A percentile compares a stretch with the other conserved stretches of the same genome.
Evolutionary conservation across 83 land plant species (phyloP).

Genomic region (Picea abies): DNA sequence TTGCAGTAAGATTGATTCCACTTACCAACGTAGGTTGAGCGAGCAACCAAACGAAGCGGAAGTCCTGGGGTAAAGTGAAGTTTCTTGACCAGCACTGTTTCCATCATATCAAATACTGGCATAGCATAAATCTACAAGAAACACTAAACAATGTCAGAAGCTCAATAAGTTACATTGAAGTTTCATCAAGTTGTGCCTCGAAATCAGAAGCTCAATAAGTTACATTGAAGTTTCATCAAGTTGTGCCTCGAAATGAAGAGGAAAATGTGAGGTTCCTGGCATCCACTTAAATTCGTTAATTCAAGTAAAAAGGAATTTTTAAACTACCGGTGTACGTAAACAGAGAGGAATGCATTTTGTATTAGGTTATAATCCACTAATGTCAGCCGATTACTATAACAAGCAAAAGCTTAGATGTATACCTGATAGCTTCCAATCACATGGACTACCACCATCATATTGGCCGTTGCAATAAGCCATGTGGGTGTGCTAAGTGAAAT

Average conservation of each 20-base stretch:
- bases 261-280: neutral
- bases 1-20: no score
- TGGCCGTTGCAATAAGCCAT: conserved; percentile 85
- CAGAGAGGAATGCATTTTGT: neutral
- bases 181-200: no score
- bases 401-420: conserved; percentile 49
- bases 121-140: conserved; percentile 76
- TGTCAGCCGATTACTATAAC: neutral
- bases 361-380: neutral
- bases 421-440: neutral
- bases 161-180: no score
- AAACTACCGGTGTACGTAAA: neutral
- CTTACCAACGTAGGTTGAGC: no score
- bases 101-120: conserved; percentile 74
- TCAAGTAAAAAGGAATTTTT: neutral
- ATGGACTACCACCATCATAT: conserved; percentile 81
- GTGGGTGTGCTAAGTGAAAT: conserved; percentile 47
- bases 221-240: conserved; percentile 6
- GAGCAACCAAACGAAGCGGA: no score
- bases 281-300: neutral
- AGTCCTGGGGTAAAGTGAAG: no score
- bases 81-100: no score
- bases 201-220: neutral
- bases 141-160: neutral
- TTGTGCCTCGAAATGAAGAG: neutral